These are phyloP conservation scores for Clitocybe nebularis DNA, from an alignment of 1,284 basidiomycete genomes.

Conservation along the genomic window DNA sequence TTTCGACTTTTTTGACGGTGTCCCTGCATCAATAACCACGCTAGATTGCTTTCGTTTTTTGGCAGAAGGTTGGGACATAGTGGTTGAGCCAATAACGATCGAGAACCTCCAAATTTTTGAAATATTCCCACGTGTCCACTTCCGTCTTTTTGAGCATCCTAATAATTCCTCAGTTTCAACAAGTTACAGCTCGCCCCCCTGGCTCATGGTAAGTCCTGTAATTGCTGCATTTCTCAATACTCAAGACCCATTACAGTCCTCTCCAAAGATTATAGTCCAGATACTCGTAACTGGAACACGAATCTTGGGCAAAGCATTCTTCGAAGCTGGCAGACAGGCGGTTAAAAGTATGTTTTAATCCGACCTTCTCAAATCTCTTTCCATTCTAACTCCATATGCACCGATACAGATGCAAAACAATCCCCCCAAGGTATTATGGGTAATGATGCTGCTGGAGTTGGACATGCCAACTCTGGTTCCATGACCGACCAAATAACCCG, in stretches of 20 bases:
- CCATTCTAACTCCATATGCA: conserved; percentile 4
- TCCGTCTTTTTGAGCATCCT: too few relatives aligned
- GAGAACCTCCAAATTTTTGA: conserved; percentile 9
- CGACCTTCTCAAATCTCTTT: background rate
- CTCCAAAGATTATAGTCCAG: conserved; percentile 76
- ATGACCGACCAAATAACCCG: conserved; percentile 74
- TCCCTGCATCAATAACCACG: conserved; percentile 23
- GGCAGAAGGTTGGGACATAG: conserved; percentile 28
- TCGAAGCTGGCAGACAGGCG: conserved; percentile 90
- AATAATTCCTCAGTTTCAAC: too few relatives aligned
- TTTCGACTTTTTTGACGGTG: conserved; percentile 28
- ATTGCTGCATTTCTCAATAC: background rate
- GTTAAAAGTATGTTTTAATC: conserved; percentile 74
- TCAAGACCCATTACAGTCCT: conserved; percentile 44
- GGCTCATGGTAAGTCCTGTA: conserved; percentile 16
- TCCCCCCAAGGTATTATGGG: conserved; percentile 59
- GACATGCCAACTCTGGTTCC: conserved; percentile 70
- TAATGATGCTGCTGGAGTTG: conserved; percentile 66
- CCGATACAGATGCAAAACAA: conserved; percentile 71
- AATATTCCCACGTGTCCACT: conserved; percentile 13
- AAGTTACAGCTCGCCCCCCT: too few relatives aligned
- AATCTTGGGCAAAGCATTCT: conserved; percentile 90
- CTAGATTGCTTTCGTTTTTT: conserved; percentile 53
- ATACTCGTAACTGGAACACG: conserved; percentile 77
- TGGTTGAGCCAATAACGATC: conserved; percentile 18